phyloP scores from a whole-genome alignment of 371 early-diverging fungal genomes.

The Batrachochytrium dendrobatidis region DNA sequence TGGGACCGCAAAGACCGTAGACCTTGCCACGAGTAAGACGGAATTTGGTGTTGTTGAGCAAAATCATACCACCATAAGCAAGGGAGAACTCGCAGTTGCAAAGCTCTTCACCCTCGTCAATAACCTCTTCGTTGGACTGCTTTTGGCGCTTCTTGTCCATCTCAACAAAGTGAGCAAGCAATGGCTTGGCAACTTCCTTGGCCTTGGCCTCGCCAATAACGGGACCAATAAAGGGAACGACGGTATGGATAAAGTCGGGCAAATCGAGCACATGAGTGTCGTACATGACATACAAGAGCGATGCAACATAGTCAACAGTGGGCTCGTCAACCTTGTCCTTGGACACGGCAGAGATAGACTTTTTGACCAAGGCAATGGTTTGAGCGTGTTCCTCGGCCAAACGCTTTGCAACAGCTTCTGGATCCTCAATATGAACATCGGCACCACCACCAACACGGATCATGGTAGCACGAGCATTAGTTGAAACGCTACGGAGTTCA shows the following conservation, averaged over 20 bases:
- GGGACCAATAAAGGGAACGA: conserved; percentile 21
- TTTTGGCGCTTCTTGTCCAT: conserved; percentile 31
- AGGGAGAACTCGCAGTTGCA: conserved; percentile 51
- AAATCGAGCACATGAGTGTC: conserved; percentile 31
- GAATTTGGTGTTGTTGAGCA: conserved; percentile 67
- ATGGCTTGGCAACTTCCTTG: conserved; percentile 22
- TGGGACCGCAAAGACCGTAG: conserved; percentile 79
- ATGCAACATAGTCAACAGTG: conserved; percentile 38
- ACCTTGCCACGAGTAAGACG: conserved; percentile 69
- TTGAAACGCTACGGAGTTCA: conserved; percentile 39
- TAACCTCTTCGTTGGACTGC: conserved; percentile 36
- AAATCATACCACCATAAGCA: conserved; percentile 78
- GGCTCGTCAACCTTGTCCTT: conserved; percentile 19
- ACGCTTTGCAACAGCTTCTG: conserved; percentile 22
- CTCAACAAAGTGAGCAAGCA: conserved; percentile 24
- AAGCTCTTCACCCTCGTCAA: conserved; percentile 35
- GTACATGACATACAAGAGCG: conserved; percentile 38
- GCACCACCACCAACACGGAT: conserved; percentile 31
- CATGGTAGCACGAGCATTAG: conserved; percentile 28
- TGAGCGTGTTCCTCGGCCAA: conserved; percentile 37
- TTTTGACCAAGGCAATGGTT: conserved; percentile 30
- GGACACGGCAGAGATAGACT: conserved; percentile 17
- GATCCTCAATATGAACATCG: conserved; percentile 20
- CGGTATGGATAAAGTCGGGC: conserved; percentile 28
- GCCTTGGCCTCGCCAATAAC: conserved; percentile 20